Evolutionary conservation across 2,329 filamentous ascomycete genomes (phyloP), one percentile per base, ranked within the genome.

Genomic region (Botrytis deweyae): DNA sequence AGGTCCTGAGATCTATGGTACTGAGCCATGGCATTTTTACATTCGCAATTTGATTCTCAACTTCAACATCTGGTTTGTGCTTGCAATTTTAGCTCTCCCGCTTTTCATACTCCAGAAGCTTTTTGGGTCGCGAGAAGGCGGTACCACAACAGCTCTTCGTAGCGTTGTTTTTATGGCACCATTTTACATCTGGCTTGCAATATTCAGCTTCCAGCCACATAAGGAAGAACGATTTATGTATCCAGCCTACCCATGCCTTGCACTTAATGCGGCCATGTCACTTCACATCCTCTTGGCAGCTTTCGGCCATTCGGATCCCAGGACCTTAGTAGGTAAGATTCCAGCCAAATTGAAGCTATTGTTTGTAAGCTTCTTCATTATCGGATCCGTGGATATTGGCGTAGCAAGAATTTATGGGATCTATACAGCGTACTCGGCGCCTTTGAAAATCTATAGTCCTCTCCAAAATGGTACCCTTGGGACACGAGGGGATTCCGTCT

Each of bases 221-320:
- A 99, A 99, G 80, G 96, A 99, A 82, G 96, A 99, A 83, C 88
- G 96, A 10, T 99, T 99, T 85, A 98, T 99, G 95, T 99, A 97
- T 80, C 96, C 96, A 0, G 93, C 90, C 3, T 99, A 99, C 80
- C 96, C 96, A 1, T 94, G 95, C 76, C 86, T 99, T 55, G 92
- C 93, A 0, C 86, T 99, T 52, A 98, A 97, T 79, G 95, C 95
- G 4, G 93, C 95, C 14, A 88, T 98, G 71, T 89, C 93, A 6
- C 85, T 97, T 52, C 94, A 98, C 81, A 92, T 97, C 74, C 80
- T 97, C 2, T 86, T 98, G 25, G 87, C 90, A 20, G 91, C 91
- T 55, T 84, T 97, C 66, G 94, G 95, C 29, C 91, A 90, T 36
- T 87, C 88, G 1, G 87, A 93, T 74, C 89, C 91, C 0, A 89